These are phyloP conservation scores for Pichia sp. DNA, from an alignment of 1,139 yeast species.

Conservation along the genomic window DNA sequence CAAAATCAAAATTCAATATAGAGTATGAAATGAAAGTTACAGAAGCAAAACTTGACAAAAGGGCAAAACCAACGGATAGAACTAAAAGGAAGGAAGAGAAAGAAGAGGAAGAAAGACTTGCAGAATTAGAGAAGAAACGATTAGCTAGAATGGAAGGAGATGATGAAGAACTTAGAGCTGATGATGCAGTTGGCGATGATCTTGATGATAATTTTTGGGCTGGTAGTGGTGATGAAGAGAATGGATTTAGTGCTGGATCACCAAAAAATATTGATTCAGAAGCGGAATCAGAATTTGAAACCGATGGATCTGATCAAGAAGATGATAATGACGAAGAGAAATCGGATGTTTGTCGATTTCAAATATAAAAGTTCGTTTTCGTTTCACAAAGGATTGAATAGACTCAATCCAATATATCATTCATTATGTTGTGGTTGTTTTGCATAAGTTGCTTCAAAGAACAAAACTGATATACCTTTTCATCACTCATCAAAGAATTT, in stretches of 20 bases:
- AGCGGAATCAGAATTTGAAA: no score
- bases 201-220: slow-evolving; percentile 55
- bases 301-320: no score
- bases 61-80: slow-evolving; percentile 94
- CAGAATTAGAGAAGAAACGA: slow-evolving; percentile 69
- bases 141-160: slow-evolving; percentile 77
- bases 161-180: slow-evolving; percentile 28
- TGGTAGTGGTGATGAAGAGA: slow-evolving; percentile 44
- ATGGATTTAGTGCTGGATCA: slow-evolving; percentile 27
- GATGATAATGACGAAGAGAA: no score
- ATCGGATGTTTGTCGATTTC: no score
- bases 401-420: no score
- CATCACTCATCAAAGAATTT: no score
- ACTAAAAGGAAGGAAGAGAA: slow-evolving; percentile 88
- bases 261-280: no score
- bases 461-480: no score
- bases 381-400: no score
- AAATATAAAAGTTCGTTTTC: no score
- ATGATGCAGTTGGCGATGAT: slow-evolving; percentile 56
- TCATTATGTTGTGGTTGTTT: no score
- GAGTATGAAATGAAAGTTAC: slow-evolving; percentile 73
- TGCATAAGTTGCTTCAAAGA: no score
- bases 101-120: slow-evolving; percentile 61
- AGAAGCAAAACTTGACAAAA: slow-evolving; percentile 72
- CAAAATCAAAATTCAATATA: slow-evolving; percentile 40